These are phyloP conservation scores for Kodamaea suecica DNA, from an alignment of 1,139 yeast species.

Conservation along the genomic window DNA sequence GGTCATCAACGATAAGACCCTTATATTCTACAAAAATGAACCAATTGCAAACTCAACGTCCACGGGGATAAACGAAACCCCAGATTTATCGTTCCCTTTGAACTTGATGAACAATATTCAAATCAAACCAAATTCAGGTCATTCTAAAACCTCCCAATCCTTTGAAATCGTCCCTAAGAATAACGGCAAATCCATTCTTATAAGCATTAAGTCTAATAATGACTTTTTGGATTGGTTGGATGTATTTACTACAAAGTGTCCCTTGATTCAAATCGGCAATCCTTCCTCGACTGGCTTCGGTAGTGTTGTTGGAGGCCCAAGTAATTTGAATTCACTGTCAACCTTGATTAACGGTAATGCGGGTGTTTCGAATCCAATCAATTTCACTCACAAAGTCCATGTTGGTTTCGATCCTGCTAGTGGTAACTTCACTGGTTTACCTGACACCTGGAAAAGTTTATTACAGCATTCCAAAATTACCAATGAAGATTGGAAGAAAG, in stretches of 20 bases:
- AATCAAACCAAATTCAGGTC: constrained; percentile 40
- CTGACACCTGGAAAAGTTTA: constrained; percentile 74
- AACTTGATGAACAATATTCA: constrained; percentile 39
- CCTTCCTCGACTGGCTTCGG: constrained; percentile 12
- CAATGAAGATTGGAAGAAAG: constrained; percentile 79
- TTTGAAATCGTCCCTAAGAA: constrained; percentile 73
- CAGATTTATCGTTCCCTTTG: constrained; percentile 43
- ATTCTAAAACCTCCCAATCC: constrained; percentile 55
- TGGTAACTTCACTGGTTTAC: constrained; percentile 75
- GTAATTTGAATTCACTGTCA: constrained; percentile 12
- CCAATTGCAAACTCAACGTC: constrained; percentile 19
- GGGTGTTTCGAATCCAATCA: constrained; percentile 74
- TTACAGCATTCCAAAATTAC: constrained; percentile 76
- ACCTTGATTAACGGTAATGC: constrained; percentile 42
- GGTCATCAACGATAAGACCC: constrained; percentile 69
- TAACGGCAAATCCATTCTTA: constrained; percentile 60
- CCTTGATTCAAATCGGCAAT: constrained; percentile 47
- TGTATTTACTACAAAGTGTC: constrained; percentile 82
- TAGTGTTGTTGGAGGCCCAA: constrained; percentile 6
- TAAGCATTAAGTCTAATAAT: constrained; percentile 73
- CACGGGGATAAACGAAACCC: constrained; percentile 18
- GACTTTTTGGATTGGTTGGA: constrained; percentile 92
- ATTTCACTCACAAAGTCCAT: constrained; percentile 67
- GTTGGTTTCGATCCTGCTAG: constrained; percentile 65
- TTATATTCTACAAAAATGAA: constrained; percentile 75